Evolutionary conservation across 495 filamentous ascomycete genomes (phyloP).

Genomic region (Penicillium arizonense): DNA sequence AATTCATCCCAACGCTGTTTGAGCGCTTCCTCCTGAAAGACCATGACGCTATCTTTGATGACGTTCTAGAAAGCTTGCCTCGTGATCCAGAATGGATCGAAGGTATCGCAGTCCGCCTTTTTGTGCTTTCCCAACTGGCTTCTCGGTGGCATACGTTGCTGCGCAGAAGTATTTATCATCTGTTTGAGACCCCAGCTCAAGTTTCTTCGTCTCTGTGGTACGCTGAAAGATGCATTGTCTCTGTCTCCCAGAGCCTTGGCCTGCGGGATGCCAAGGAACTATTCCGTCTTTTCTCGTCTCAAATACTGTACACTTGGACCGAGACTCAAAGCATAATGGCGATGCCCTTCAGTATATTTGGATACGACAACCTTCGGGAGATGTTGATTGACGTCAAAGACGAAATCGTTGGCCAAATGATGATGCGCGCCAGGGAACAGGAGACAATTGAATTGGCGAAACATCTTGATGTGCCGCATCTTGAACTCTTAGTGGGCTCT

Average conservation of each 20-base stretch:
- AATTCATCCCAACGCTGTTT: slow-evolving; percentile 71
- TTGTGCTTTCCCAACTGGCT: slow-evolving; percentile 70
- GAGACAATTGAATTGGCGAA: slow-evolving; percentile 57
- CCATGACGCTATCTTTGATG: slow-evolving; percentile 79
- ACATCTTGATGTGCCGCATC: slow-evolving; percentile 51
- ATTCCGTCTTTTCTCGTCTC: slow-evolving; percentile 85
- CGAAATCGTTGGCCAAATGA: slow-evolving; percentile 77
- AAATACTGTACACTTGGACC: slow-evolving; percentile 93
- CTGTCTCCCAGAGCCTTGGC: slow-evolving; percentile 61
- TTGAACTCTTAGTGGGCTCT: slow-evolving; percentile 59
- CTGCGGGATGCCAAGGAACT: slow-evolving; percentile 64
- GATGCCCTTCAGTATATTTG: slow-evolving; percentile 81
- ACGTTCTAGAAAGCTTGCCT: slow-evolving; percentile 72
- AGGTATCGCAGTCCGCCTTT: slow-evolving; percentile 81
- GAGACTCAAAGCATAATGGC: slow-evolving; percentile 57
- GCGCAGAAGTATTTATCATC: slow-evolving; percentile 82
- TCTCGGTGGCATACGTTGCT: slow-evolving; percentile 78
- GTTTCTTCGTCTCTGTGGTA: slow-evolving; percentile 61
- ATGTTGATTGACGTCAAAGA: slow-evolving; percentile 72
- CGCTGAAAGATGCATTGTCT: slow-evolving; percentile 65
- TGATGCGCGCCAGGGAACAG: slow-evolving; percentile 75
- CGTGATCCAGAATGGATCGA: slow-evolving; percentile 67
- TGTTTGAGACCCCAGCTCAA: slow-evolving; percentile 81
- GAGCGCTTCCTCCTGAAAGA: slow-evolving; percentile 70
- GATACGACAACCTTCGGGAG: slow-evolving; percentile 65